A percentile compares a stretch with the other conserved stretches of the same genome.
phyloP scores from a whole-genome alignment of 2,329 filamentous ascomycete species.

The Nannizziopsis barbatae region DNA sequence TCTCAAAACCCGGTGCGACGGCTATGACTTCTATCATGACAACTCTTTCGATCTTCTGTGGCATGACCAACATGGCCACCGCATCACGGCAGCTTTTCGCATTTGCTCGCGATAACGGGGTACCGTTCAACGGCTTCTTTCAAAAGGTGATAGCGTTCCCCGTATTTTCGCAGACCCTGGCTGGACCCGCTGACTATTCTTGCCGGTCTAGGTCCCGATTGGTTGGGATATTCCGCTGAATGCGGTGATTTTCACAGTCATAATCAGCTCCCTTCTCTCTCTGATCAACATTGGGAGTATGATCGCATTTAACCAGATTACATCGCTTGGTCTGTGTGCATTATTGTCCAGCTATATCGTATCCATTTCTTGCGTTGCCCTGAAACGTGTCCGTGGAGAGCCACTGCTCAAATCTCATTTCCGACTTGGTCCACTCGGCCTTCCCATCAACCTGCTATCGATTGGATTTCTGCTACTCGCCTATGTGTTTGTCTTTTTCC shows the following conservation, averaged over 20 bases:
- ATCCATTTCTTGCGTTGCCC: slow-evolving; percentile 37
- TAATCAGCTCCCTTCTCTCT: slow-evolving; percentile 35
- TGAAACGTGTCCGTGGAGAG: slow-evolving; percentile 32
- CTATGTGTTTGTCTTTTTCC: slow-evolving; percentile 14
- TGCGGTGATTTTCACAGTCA: slow-evolving; percentile 38
- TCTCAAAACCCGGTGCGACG: slow-evolving; percentile 19
- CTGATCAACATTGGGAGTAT: slow-evolving; percentile 43
- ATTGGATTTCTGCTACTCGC: slow-evolving; percentile 9
- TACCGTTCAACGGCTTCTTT: slow-evolving; percentile 35
- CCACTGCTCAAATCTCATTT: slow-evolving; percentile 35
- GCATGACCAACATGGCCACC: slow-evolving; percentile 26
- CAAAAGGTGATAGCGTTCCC: neutral
- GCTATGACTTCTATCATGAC: slow-evolving; percentile 21
- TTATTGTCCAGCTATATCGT: slow-evolving; percentile 36
- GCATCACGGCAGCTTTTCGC: slow-evolving; percentile 26
- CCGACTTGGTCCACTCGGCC: slow-evolving; percentile 31
- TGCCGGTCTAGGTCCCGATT: slow-evolving; percentile 20
- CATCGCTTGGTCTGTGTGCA: slow-evolving; percentile 34
- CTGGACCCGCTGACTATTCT: neutral
- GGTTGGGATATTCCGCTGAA: slow-evolving; percentile 37
- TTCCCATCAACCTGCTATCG: slow-evolving; percentile 10
- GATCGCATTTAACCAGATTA: slow-evolving; percentile 35
- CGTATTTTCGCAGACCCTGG: neutral
- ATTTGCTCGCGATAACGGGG: slow-evolving; percentile 45
- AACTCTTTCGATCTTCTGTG: slow-evolving; percentile 21